A percentile compares a stretch with the other conserved stretches of the same genome.
Conservation (phyloP, 2,329 filamentous ascomycete species). For the Lachnellula arida region DNA sequence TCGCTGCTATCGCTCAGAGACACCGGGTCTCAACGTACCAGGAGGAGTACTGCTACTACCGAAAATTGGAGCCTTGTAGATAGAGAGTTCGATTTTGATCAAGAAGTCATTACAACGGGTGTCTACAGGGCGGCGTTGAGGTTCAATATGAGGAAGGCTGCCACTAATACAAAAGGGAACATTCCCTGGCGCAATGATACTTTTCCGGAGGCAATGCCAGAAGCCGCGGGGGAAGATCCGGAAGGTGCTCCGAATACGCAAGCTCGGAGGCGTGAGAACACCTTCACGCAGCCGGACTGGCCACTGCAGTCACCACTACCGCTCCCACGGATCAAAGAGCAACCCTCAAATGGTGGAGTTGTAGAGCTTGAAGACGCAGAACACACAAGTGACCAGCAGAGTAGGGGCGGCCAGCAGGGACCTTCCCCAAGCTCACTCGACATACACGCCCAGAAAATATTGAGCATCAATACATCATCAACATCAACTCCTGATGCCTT, state of each 20-base stretch:
- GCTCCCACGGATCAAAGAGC: no score
- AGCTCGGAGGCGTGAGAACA: neutral
- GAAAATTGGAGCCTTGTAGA: neutral
- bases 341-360: no score
- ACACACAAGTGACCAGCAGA: no score
- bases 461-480: no score
- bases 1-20: neutral
- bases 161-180: neutral
- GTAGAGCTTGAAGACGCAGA: no score
- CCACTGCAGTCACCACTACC: no score
- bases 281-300: no score
- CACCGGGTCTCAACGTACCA: neutral
- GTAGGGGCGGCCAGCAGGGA: no score
- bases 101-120: neutral
- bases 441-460: no score
- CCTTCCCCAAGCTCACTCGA: no score
- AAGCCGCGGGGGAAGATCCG: neutral
- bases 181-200: no score
- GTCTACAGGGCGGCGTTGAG: slow-evolving; percentile 2
- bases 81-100: slow-evolving; percentile 3
- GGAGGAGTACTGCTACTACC: neutral
- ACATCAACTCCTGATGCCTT: no score
- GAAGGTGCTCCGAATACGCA: neutral
- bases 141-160: neutral
- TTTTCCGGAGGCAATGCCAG: neutral